Evolutionary conservation across 768 basidiomycete species (phyloP), one percentile per base, ranked within the genome.

Genomic region (Paxillus ammoniavirescens): DNA sequence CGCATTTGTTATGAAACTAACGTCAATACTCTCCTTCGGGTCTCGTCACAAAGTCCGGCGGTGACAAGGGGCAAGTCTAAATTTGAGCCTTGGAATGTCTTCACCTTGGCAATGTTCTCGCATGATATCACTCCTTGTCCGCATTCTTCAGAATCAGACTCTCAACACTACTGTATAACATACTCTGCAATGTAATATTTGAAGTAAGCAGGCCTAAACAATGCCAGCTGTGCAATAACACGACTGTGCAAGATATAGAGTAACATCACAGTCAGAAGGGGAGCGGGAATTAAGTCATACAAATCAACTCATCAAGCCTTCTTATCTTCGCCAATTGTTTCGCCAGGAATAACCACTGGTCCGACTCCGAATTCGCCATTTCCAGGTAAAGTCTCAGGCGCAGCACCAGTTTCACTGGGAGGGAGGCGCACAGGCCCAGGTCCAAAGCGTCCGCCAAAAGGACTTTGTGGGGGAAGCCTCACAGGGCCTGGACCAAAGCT

Each of bases 301-400:
- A 23, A 43, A 5, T 28, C 33, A 18, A 8, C 8, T 31, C 31
- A 33, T 64, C 52, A 55, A 21, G 40, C 13, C 8, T 54, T 46
- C 21, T 5, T 44, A 6, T 57, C 60, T 14, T 60, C 47, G 15
- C 69, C 69, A 1, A 71, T 1, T 2, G 55, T 69, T 49, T 71
- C 68, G 4, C 67, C 69, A 14, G 60, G 53, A 3, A 58, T 8
- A n/a, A 71, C 43, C 4, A 65, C 69, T 0, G 69, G 68, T 40
- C 57, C 60, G 3, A 44, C 51, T 9, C 68, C 68, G 37, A 71
- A 69, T 47, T n/a, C 60, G 1, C 68, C 68, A 28, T 51, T 6
- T 10, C 67, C 69, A 30, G 68, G 68, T 17, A 69, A 45, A 4
- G 31, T 54, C 52, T 69, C 67, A 0, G 62, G 53, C 2, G 10